Evolutionary conservation across 2,329 filamentous ascomycete species (phyloP).

Genomic region (Ceratocystis cacaofunesta): DNA sequence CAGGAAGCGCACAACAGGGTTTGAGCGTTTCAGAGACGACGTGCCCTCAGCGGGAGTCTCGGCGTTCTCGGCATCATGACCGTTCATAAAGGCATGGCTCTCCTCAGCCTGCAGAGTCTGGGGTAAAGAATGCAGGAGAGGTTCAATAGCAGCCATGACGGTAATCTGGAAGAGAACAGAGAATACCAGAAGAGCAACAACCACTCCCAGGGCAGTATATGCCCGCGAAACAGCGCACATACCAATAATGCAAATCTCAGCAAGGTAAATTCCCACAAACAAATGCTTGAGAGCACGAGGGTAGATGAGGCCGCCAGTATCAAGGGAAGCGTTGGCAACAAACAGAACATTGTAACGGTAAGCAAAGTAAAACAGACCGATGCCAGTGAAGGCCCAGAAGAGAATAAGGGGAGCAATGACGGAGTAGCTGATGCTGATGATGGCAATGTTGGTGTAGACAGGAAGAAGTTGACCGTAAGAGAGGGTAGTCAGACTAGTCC

Average conservation of each 20-base stretch:
- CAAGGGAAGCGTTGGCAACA: conserved; percentile 61
- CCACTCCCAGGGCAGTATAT: conserved; percentile 56
- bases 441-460: conserved; percentile 57
- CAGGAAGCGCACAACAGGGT: conserved; percentile 27
- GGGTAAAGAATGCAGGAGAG: conserved; percentile 58
- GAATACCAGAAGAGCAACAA: conserved; percentile 62
- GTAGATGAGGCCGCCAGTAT: conserved; percentile 81
- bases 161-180: conserved; percentile 62
- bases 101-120: conserved; percentile 39
- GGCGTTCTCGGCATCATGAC: neutral
- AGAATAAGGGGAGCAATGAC: conserved; percentile 73
- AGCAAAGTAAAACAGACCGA: conserved; percentile 66
- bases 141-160: conserved; percentile 52
- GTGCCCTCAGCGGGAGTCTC: conserved; percentile 21
- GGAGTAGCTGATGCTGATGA: conserved; percentile 65
- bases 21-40: conserved; percentile 1
- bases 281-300: conserved; percentile 79
- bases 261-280: conserved; percentile 65
- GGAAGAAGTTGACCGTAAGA: conserved; percentile 69
- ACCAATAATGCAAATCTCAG: conserved; percentile 65
- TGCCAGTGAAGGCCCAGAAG: conserved; percentile 61
- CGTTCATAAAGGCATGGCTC: conserved; percentile 27
- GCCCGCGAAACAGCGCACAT: conserved; percentile 58
- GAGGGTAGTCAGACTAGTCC: conserved; percentile 51
- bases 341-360: conserved; percentile 82